Percentiles rank a stretch among this genome's conserved stretches.
phyloP scores from a whole-genome alignment of 176 grass and related monocot species.

The maize (Zea mays) region DNA sequence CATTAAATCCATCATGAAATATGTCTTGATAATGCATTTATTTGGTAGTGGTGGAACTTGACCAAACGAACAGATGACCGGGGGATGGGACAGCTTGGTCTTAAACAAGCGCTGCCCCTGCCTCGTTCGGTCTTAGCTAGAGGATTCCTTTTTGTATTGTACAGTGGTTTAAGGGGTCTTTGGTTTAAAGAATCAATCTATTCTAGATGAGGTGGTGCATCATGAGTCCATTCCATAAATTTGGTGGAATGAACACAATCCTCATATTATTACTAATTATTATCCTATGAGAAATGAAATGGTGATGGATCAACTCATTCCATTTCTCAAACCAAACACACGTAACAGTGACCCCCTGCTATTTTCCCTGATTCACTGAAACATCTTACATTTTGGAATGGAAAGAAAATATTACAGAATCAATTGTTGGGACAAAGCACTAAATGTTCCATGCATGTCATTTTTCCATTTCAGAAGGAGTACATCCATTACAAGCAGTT shows the following conservation, averaged over 20 bases:
- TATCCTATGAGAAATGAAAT: too few relatives aligned
- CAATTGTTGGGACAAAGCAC: slow-evolving; percentile 3
- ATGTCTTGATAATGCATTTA: background rate
- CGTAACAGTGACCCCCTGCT: background rate
- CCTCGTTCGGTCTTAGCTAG: background rate
- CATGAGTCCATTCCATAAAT: too few relatives aligned
- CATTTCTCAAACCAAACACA: too few relatives aligned
- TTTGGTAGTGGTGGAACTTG: background rate
- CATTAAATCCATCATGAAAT: background rate
- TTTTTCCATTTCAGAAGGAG: slow-evolving; percentile 70
- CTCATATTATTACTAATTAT: too few relatives aligned
- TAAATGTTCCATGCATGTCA: slow-evolving; percentile 17
- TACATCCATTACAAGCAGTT: slow-evolving; percentile 71
- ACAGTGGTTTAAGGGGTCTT: background rate
- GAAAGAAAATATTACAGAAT: background rate
- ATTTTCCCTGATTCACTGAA: background rate
- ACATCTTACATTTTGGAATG: background rate
- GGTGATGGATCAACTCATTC: too few relatives aligned
- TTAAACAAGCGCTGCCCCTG: background rate
- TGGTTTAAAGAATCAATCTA: too few relatives aligned
- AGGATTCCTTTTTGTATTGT: background rate
- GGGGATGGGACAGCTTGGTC: background rate
- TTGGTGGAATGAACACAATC: too few relatives aligned
- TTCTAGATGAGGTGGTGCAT: too few relatives aligned
- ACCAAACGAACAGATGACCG: background rate